Base-by-base conservation (phyloP, 2,329 filamentous ascomycete species). In the Volutella citrinella region DNA sequence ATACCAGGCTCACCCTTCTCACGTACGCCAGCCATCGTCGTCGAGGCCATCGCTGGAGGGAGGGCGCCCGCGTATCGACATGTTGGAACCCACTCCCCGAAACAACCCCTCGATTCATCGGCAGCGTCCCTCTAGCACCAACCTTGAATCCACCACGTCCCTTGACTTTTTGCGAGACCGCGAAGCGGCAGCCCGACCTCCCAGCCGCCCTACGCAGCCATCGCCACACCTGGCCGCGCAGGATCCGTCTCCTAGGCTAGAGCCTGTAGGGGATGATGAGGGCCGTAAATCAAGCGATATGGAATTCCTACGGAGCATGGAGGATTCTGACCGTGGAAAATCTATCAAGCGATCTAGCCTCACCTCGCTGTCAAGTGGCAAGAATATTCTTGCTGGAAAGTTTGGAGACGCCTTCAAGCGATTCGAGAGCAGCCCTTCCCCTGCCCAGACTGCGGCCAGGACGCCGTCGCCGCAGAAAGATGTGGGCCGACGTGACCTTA, bases 381-480 rank as follows among this genome's bases (percentile, higher is more conserved):
- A 93, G 61, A 87, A 80, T 37, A 79, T 95, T 22, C 70, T 96
- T n/a, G 83, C 82, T 6, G 87, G 89, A 16, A 88, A 84, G 49
- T 96, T 97, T 58, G 88, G 90, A 1, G 90, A 96, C 52, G 90
- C 91, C 4, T 96, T 97, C 65, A 88, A 91, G 54, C 78, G 85
- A 6, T 97, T 97, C 49, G 93, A 98, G 59, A 72, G 69, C 16
- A 75, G 69, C 39, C 60, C 40, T 12, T 9, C 8, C 54, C 51
- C 45, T 30, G 15, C 43, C 47, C 10, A 52, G 50, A 12, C 56
- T 48, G 32, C 30, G n/a, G 54, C 49, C 7, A 64, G 69, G 21
- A 68, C 69, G 11, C 66, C 71, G 3, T 76, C 73, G 6, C 73
- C 71, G 5, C 60, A 68, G 17, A 72, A 70, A 48, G 69, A 69